Evolutionary conservation across 2,329 filamentous ascomycete genomes (phyloP).

Genomic region (Aspergillus terreus): DNA sequence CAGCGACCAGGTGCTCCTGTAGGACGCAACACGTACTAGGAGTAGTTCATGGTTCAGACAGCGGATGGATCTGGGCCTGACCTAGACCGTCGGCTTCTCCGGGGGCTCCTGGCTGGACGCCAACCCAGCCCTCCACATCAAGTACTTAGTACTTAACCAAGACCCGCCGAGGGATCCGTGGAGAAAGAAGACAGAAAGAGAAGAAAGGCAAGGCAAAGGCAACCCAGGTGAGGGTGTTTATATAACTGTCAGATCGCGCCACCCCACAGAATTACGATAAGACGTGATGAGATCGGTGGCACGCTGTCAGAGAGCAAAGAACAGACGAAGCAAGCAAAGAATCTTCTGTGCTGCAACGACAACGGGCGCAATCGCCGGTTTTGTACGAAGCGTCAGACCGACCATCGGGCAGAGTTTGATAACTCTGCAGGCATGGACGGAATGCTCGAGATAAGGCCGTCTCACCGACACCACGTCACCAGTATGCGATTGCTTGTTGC

Average conservation of each 20-base stretch:
- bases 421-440: background rate
- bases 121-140: too few relatives aligned
- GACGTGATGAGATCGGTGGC: slow-evolving; percentile 12
- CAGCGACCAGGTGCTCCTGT: too few relatives aligned
- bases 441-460: background rate
- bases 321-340: background rate
- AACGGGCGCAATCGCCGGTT: slow-evolving; percentile 3
- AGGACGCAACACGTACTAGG: too few relatives aligned
- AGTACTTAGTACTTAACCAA: too few relatives aligned
- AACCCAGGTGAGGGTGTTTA: background rate
- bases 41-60: too few relatives aligned
- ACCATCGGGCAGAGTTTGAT: slow-evolving; percentile 2
- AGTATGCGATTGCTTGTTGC: too few relatives aligned
- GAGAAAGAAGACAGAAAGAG: background rate
- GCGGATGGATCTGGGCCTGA: too few relatives aligned
- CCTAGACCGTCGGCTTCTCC: too few relatives aligned
- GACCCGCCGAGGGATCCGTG: too few relatives aligned
- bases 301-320: too few relatives aligned
- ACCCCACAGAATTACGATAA: slow-evolving; percentile 23
- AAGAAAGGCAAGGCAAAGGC: background rate
- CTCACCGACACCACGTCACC: background rate
- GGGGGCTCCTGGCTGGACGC: too few relatives aligned
- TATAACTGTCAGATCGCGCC: slow-evolving; percentile 12
- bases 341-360: background rate
- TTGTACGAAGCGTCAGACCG: slow-evolving; percentile 5